Percentiles rank a stretch among this genome's conserved stretches.
Conservation (phyloP, 2,329 filamentous ascomycete genomes). For the Colletotrichum limetticola region DNA sequence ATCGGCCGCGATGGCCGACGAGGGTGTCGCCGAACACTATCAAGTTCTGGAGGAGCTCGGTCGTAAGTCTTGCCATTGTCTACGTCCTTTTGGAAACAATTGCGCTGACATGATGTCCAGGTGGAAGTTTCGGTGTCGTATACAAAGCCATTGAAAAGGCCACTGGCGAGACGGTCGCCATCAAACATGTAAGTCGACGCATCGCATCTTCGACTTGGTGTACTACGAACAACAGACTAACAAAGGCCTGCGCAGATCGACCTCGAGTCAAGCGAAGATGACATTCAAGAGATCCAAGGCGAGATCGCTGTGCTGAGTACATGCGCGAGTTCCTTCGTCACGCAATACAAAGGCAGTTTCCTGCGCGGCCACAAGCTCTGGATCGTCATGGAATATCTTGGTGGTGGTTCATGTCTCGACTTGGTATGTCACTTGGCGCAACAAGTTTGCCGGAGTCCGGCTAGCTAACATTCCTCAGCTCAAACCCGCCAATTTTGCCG, state of each 20-base stretch:
- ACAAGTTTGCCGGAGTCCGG: conserved; percentile 22
- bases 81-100: neutral
- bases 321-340: conserved; percentile 93
- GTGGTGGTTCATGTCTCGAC: conserved; percentile 94
- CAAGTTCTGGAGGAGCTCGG: conserved; percentile 96
- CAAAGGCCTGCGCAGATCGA: conserved; percentile 76
- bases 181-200: conserved; percentile 82
- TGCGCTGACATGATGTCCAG: conserved; percentile 54
- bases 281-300: conserved; percentile 97
- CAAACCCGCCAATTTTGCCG: conserved; percentile 88
- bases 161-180: conserved; percentile 93
- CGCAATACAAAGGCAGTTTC: conserved; percentile 96
- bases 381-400: conserved; percentile 99
- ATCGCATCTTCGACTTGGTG: neutral
- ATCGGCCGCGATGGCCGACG: conserved; percentile 60
- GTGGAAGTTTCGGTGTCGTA: conserved; percentile 94
- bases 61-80: conserved; percentile 68
- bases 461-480: conserved; percentile 66
- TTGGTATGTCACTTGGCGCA: conserved; percentile 69
- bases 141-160: conserved; percentile 95
- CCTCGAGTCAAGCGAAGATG: conserved; percentile 97
- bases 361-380: conserved; percentile 96
- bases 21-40: conserved; percentile 84
- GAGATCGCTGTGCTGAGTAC: conserved; percentile 96
- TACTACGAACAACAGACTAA: neutral